These are phyloP conservation scores for Penicillium argentinense DNA, from an alignment of 495 filamentous ascomycete species.

Conservation along the genomic window DNA sequence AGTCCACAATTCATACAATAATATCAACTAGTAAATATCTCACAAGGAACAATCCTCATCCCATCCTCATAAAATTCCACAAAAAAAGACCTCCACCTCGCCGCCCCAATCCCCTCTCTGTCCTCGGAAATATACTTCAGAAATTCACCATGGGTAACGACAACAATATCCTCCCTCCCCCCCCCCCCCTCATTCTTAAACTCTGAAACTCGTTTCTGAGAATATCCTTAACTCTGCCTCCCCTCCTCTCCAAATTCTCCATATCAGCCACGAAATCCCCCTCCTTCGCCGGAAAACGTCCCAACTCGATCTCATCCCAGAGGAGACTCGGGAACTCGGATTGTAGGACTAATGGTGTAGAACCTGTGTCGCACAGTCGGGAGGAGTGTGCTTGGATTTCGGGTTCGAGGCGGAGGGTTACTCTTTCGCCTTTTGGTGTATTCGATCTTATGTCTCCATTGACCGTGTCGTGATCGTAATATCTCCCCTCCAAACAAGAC, in stretches of 20 bases:
- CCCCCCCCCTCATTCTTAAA: constrained; percentile 5
- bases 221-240: constrained; percentile 2
- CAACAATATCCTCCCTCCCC: constrained; percentile 11
- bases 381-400: constrained; percentile 18
- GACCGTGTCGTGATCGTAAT: not conserved
- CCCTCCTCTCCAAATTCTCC: constrained; percentile 3
- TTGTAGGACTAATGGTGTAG: constrained; percentile 1
- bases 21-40: no score
- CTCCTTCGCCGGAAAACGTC: constrained; percentile 8
- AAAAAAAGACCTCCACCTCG: constrained; percentile 5
- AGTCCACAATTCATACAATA: no score
- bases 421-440: not conserved
- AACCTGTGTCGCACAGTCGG: constrained; percentile 17
- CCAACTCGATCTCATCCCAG: constrained; percentile 7
- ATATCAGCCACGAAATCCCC: constrained; percentile 2
- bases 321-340: constrained; percentile 6
- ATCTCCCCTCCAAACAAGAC: constrained; percentile 6
- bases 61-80: constrained; percentile 6
- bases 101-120: not conserved
- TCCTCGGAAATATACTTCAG: constrained; percentile 6
- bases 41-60: constrained; percentile 1
- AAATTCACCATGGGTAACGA: constrained; percentile 17
- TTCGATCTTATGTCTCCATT: no score
- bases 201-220: constrained; percentile 1
- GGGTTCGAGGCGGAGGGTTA: constrained; percentile 3